These are phyloP conservation scores for Colletotrichum sp. DNA, from an alignment of 2,329 filamentous ascomycete species.

Conservation along the genomic window DNA sequence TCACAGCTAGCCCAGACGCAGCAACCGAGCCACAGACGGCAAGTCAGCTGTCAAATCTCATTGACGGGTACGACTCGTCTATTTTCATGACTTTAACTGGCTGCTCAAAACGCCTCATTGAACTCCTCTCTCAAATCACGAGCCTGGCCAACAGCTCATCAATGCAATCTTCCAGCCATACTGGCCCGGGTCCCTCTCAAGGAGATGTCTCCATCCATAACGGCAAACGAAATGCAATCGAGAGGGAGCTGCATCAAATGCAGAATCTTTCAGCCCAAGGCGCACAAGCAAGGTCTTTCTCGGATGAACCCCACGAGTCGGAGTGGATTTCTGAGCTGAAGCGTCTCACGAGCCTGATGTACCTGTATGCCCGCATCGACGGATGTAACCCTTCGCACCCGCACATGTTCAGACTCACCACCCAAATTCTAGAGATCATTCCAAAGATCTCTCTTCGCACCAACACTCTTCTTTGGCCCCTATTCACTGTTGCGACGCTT, in stretches of 20 bases:
- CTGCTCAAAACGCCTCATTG: not conserved
- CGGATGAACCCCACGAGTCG: not conserved
- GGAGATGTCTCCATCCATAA: not conserved
- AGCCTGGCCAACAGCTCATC: not conserved
- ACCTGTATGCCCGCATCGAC: not conserved
- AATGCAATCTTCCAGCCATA: not conserved
- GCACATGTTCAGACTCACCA: not conserved
- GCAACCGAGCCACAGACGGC: not conserved
- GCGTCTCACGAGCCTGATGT: not conserved
- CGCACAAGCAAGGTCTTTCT: fast-evolving
- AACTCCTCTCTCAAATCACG: not conserved
- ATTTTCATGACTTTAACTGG: not conserved
- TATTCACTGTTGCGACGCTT: not conserved
- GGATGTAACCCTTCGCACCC: not conserved
- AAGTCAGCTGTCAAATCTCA: not conserved
- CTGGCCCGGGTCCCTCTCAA: not conserved
- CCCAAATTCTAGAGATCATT: not conserved
- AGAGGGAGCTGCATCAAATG: not conserved
- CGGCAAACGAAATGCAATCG: not conserved
- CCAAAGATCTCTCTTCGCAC: not conserved
- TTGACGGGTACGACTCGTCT: not conserved
- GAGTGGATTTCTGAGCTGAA: not conserved
- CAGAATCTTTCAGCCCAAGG: not conserved
- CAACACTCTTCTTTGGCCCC: not conserved
- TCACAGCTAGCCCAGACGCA: not conserved